Base-by-base conservation (phyloP, 2,329 filamentous ascomycete genomes). In the Clonostachys chloroleuca region DNA sequence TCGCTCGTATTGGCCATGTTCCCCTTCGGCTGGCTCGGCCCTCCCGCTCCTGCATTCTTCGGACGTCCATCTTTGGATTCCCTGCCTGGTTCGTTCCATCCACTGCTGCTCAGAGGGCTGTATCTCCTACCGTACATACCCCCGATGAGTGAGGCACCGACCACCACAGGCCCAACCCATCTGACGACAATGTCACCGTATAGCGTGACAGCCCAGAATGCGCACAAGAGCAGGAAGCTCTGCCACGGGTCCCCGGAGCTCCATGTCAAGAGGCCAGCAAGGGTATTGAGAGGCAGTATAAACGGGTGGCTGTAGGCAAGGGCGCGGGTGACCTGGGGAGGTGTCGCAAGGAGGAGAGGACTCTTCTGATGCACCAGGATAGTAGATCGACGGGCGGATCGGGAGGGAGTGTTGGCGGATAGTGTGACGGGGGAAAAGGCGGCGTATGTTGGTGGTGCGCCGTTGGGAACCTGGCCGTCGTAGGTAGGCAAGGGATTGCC, bases 301-400 rank as follows among this genome's bases (percentile, higher is more conserved):
- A 96, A 97, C 0, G 94, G 92, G 63, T 99, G 92, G 53, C 92
- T 96, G 65, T 97, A 96, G 53, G 92, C 92, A 50, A 99, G 78
- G 13, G 92, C 92, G 56, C 94, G 83, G 3, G 94, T 99, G 63
- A 99, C 86, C 62, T 96, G 89, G 2, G 94, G 94, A 40, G 94
- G 94, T 10, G 94, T 99, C 14, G 92, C 91, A 50, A 95, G 85
- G 16, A 99, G 78, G 42, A 99, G 71, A 12, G 94, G 94, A 14
- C 90, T 96, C 70, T 97, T 99, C 66, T 96, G 92, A 67, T 97
- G 92, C 17, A 99, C 92, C 56, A 97, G 83, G 56, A 99, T 92
- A 48, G 90, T 95, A 16, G 90, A 95, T 42, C 89, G 84, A 52
- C 92, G 87, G 41, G 80, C 77, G 34, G 78, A 73, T 49, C 75